phyloP scores from a whole-genome alignment of 768 basidiomycete species.

The Trametes elegans region DNA sequence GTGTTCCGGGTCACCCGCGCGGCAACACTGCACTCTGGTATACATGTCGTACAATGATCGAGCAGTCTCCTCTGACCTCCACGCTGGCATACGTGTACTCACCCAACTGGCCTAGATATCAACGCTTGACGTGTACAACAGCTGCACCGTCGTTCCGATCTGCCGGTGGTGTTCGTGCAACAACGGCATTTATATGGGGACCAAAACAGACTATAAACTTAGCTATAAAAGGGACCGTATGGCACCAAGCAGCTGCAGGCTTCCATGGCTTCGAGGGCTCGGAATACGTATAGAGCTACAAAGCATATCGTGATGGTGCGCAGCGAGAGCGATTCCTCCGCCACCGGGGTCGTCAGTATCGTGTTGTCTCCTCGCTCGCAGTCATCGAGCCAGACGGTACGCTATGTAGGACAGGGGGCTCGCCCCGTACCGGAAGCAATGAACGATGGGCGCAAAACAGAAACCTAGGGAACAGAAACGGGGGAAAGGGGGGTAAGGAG shows the following conservation, averaged over 20 bases:
- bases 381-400: slow-evolving; percentile 23
- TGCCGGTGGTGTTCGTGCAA: too few species aligned
- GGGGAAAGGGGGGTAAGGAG: neutral
- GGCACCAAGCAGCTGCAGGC: slow-evolving; percentile 8
- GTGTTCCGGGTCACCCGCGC: too few species aligned
- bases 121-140: too few species aligned
- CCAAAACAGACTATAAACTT: neutral
- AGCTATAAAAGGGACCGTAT: slow-evolving; percentile 10
- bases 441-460: neutral
- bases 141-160: too few species aligned
- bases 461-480: neutral
- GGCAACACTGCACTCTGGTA: neutral
- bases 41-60: neutral
- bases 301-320: slow-evolving; percentile 21
- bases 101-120: too few species aligned
- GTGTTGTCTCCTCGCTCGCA: slow-evolving; percentile 30
- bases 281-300: slow-evolving; percentile 13
- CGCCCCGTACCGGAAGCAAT: slow-evolving; percentile 12
- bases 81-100: too few species aligned
- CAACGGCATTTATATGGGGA: too few species aligned
- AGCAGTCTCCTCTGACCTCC: too few species aligned
- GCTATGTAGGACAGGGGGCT: slow-evolving; percentile 4
- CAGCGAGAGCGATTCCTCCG: slow-evolving; percentile 28
- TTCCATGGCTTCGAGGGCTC: slow-evolving; percentile 11
- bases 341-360: slow-evolving; percentile 47